These are phyloP conservation scores for Malassezia caprae DNA, from an alignment of 1,284 basidiomycete species.

Conservation along the genomic window DNA sequence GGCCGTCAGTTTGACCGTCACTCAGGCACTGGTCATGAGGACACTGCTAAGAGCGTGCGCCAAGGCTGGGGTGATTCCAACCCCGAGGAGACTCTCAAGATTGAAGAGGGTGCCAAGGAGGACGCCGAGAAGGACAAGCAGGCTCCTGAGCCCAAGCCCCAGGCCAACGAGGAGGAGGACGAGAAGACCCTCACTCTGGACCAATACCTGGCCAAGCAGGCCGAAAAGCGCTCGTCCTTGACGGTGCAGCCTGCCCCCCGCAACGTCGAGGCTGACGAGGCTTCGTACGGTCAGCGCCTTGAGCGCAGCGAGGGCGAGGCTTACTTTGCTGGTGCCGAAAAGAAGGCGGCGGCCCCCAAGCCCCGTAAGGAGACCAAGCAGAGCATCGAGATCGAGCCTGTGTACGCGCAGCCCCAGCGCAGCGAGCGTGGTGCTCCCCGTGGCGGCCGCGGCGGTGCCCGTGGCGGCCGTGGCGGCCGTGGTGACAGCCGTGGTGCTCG, in stretches of 20 bases:
- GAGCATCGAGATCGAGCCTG: constrained; percentile 41
- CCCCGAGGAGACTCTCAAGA: constrained; percentile 64
- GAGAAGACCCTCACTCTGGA: constrained; percentile 78
- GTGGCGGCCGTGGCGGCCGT: constrained; percentile 16
- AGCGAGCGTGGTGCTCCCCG: constrained; percentile 9
- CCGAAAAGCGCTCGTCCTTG: constrained; percentile 47
- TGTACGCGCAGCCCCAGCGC: constrained; percentile 29
- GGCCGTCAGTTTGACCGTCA: constrained; percentile 68
- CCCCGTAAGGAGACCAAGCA: constrained; percentile 34
- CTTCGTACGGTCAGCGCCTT: constrained; percentile 37
- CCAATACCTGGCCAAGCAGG: constrained; percentile 67
- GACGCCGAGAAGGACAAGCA: constrained; percentile 27
- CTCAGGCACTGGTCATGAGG: constrained; percentile 64
- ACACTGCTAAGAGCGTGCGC: constrained; percentile 81
- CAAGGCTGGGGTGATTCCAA: constrained; percentile 86
- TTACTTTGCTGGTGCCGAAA: constrained; percentile 37
- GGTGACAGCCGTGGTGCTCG: constrained; percentile 25
- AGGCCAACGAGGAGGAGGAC: constrained; percentile 71
- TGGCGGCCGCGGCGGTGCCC: constrained; percentile 17
- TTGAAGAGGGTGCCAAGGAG: constrained; percentile 52
- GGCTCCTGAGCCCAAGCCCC: constrained; percentile 17
- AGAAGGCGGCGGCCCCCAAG: constrained; percentile 26
- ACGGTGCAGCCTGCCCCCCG: constrained; percentile 26
- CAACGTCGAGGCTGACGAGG: constrained; percentile 29
- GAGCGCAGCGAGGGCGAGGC: constrained; percentile 32